phyloP scores from a whole-genome alignment of 257 asterid species.

The Capsicum baccatum region DNA sequence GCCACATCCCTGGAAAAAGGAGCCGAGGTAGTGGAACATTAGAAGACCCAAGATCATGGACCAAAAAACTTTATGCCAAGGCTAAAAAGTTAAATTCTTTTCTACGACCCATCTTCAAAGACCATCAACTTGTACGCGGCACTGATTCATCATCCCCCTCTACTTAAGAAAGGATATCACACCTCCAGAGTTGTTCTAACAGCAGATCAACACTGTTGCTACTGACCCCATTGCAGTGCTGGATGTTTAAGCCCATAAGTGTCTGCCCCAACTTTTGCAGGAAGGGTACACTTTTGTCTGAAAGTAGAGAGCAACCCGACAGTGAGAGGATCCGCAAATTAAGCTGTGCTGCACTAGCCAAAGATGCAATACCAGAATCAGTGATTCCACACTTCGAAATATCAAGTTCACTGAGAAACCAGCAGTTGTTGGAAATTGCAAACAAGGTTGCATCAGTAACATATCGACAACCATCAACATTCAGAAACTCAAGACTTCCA shows the following conservation, averaged over 20 bases:
- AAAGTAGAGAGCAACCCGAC: slow-evolving; percentile 59
- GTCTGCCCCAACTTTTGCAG: slow-evolving; percentile 57
- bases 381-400: slow-evolving; percentile 62
- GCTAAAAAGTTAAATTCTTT: slow-evolving; percentile 40
- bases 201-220: slow-evolving; percentile 50
- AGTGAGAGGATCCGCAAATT: slow-evolving; percentile 68
- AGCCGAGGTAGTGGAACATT: slow-evolving; percentile 41
- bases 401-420: slow-evolving; percentile 62
- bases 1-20: slow-evolving; percentile 65
- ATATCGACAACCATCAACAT: slow-evolving; percentile 68
- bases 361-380: slow-evolving; percentile 62
- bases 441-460: slow-evolving; percentile 65
- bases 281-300: slow-evolving; percentile 62
- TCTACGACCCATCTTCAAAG: slow-evolving; percentile 27
- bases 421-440: slow-evolving; percentile 65
- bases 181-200: slow-evolving; percentile 73
- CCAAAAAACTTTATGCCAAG: slow-evolving; percentile 47
- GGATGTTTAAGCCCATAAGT: slow-evolving; percentile 74
- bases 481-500: slow-evolving; percentile 63
- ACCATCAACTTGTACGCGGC: not conserved
- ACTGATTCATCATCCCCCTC: not conserved
- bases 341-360: slow-evolving; percentile 63
- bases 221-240: slow-evolving; percentile 68
- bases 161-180: slow-evolving; percentile 71
- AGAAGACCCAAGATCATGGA: slow-evolving; percentile 47